Conservation (phyloP, 1,284 basidiomycete genomes). For the Moesziomyces parantarcticus region DNA sequence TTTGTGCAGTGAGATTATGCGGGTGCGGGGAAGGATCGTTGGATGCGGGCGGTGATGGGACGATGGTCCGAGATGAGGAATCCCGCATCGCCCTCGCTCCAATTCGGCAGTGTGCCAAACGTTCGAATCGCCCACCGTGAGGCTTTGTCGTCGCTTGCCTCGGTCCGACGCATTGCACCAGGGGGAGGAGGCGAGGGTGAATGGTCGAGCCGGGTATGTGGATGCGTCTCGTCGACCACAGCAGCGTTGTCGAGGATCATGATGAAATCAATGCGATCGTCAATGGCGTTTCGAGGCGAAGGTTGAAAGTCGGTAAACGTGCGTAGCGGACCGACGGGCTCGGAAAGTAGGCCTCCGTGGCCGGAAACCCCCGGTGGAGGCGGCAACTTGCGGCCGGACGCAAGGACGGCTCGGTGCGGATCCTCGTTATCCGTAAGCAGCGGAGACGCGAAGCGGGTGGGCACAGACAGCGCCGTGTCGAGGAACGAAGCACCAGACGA, state of each 20-base stretch:
- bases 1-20: background rate
- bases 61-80: conserved; percentile 53
- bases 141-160: background rate
- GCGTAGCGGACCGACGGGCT: conserved; percentile 28
- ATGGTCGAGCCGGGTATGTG: conserved; percentile 23
- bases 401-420: conserved; percentile 17
- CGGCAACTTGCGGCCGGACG: conserved; percentile 13
- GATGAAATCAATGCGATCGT: conserved; percentile 53
- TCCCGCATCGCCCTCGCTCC: conserved; percentile 55
- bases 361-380: background rate
- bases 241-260: conserved; percentile 43
- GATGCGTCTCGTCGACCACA: conserved; percentile 28
- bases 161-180: background rate
- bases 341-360: conserved; percentile 16
- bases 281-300: conserved; percentile 28
- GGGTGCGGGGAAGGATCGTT: conserved; percentile 13
- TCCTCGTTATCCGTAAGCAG: conserved; percentile 41
- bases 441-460: conserved; percentile 23
- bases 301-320: conserved; percentile 53
- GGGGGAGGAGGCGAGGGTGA: conserved; percentile 13
- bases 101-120: conserved; percentile 44
- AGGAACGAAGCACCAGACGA: conserved; percentile 30
- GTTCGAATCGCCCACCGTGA: conserved; percentile 39
- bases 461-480: conserved; percentile 44
- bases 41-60: conserved; percentile 40